A percentile compares a stretch with the other conserved stretches of the same genome.
These are phyloP conservation scores for Taiozyma sp. DNA, from an alignment of 1,139 yeast species.

Conservation along the genomic window DNA sequence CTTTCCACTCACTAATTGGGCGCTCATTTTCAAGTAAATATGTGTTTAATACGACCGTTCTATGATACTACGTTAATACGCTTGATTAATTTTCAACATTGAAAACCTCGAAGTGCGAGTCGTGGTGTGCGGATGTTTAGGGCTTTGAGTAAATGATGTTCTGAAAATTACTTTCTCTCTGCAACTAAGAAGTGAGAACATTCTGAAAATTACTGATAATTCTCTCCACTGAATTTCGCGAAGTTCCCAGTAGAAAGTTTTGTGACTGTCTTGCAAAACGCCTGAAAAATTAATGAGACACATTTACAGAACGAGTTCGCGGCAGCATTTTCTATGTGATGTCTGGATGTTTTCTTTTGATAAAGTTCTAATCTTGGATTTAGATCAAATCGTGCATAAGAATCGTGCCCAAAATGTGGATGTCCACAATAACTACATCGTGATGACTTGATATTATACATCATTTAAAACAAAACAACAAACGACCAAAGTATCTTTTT, in stretches of 20 bases:
- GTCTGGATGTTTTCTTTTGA: neutral
- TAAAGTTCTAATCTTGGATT: neutral
- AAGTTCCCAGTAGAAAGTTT: neutral
- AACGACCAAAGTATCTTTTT: neutral
- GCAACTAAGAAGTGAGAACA: neutral
- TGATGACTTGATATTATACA: neutral
- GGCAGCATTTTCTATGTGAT: neutral
- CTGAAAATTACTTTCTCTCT: neutral
- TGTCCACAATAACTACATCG: neutral
- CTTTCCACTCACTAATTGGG: slow-evolving; percentile 25
- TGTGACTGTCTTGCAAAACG: neutral
- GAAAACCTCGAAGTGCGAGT: slow-evolving; percentile 11
- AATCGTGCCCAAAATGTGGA: too few species aligned
- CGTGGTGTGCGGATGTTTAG: slow-evolving; percentile 20
- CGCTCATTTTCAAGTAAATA: slow-evolving; percentile 25
- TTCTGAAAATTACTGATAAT: neutral
- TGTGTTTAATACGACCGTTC: slow-evolving; percentile 7
- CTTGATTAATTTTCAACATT: slow-evolving; percentile 5
- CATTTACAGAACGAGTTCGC: neutral
- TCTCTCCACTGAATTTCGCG: neutral
- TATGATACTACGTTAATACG: slow-evolving; percentile 1
- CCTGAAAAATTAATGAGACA: neutral
- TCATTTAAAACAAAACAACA: neutral
- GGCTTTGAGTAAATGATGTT: neutral
- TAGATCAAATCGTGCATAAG: neutral